Percentiles rank a stretch among this genome's conserved stretches.
Conservation (phyloP, 2,329 filamentous ascomycete species). For the Apiospora arundinis region DNA sequence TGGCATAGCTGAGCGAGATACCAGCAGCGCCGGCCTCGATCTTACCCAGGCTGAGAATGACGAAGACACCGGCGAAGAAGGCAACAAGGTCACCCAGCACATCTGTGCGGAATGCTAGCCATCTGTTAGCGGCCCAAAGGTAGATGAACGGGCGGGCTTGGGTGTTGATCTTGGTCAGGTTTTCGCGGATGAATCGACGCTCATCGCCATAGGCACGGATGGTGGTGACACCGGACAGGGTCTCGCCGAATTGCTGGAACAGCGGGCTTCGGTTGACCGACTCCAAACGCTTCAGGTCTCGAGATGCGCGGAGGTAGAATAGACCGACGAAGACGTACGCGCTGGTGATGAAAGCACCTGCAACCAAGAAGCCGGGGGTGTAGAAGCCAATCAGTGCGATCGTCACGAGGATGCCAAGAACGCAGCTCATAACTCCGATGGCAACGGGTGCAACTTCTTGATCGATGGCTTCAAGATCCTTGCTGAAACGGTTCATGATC, state of each 20-base stretch:
- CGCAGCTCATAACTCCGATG: conserved; percentile 74
- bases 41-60: conserved; percentile 80
- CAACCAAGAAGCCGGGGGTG: conserved; percentile 89
- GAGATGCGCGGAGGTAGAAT: conserved; percentile 91
- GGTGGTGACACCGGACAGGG: conserved; percentile 90
- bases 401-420: conserved; percentile 77
- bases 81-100: conserved; percentile 88
- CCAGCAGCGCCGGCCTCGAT: conserved; percentile 93
- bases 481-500: conserved; percentile 98
- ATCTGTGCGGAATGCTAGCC: conserved; percentile 93
- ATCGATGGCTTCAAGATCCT: conserved; percentile 92
- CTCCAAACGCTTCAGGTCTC: conserved; percentile 93
- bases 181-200: conserved; percentile 90
- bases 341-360: conserved; percentile 81
- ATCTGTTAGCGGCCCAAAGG: conserved; percentile 94
- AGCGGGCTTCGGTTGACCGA: conserved; percentile 92
- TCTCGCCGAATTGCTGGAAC: conserved; percentile 98
- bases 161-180: conserved; percentile 84
- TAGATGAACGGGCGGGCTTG: conserved; percentile 95
- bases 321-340: conserved; percentile 84
- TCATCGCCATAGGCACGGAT: conserved; percentile 97
- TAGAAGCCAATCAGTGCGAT: conserved; percentile 86
- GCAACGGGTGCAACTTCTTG: conserved; percentile 95
- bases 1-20: conserved; percentile 92
- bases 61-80: conserved; percentile 92